Evolutionary conservation across 2,329 filamentous ascomycete species (phyloP), one percentile per base, ranked within the genome.

Genomic region (Aspergillus fischeri): DNA sequence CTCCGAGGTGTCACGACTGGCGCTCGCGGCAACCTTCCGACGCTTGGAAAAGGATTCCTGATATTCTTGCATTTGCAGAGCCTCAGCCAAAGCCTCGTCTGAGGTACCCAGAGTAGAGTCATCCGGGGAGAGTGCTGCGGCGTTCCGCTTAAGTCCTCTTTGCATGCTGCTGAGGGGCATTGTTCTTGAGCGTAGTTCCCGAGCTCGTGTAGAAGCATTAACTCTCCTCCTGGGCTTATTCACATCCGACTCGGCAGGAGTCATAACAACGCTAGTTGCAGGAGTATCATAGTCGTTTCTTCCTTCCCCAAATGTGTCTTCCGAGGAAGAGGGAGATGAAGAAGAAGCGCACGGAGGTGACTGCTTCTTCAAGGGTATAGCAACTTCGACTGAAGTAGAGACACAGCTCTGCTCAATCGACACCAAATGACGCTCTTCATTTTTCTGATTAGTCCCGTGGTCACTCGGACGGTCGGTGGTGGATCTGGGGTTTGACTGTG

Each of bases 241-340:
- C 28, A 65, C 65, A 51, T 73, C 69, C 14, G 77, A 77, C 25
- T 77, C 74, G 24, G 75, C 78, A 3, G 84, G 85, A 9, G 85
- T 87, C 20, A 76, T 77, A 49, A 78, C 75, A 54, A 80, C 77
- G 69, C 83, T 87, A 21, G 86, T 89, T 41, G 78, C 82, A 4
- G 86, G 85, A 3, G 86, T 89, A 57, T 84, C 85, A 64, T 81
- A 82, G 20, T 79, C 81, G 41, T 77, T 76, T 10, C 76, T 81
- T 5, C 76, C 75, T 54, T 77, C 77, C 53, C 77, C 69, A 29
- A 72, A 70, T 9, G 69, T 69, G 35, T 73, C 72, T 5, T 73
- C 72, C 29, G 70, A 61, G 2, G 77, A 78, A 4, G 75, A 65
- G 27, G 78, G n/a, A n/a, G n/a, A n/a, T n/a, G n/a, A 74, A 41